Base-by-base conservation (phyloP, 2,329 filamentous ascomycete genomes). In the Trichoderma breve region DNA sequence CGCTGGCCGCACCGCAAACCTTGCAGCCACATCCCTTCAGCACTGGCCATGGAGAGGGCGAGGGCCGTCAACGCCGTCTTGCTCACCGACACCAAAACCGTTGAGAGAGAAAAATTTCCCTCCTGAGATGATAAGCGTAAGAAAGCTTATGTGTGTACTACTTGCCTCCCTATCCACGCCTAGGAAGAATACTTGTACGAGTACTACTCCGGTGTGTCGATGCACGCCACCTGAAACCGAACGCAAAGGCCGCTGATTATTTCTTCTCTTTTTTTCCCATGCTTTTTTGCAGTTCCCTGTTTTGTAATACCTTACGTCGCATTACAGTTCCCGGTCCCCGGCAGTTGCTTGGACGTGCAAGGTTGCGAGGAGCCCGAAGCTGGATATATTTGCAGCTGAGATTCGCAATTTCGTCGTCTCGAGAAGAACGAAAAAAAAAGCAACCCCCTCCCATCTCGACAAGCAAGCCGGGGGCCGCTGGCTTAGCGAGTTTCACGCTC, bases 11-110 rank as follows among this genome's bases (percentile, higher is more conserved):
- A 70, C 43, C 64, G 57, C 36, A 72, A 72, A 72, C 71, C 67
- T 72, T 72, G 67, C 71, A 67, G 71, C 71, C 71, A 71, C 71
- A 72, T 63, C 66, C 61, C 60, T 67, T 68, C 64, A 43, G 57
- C 62, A 65, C 53, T 39, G 61, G 47, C 68, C 58, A 57, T 57
- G 6, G 51, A 24, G 57, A 61, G n/a, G 39, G n/a, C 36, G 65
- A 36, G 24, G 62, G 28, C 24, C 30, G 28, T 30, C 12, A 36
- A 12, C 39, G 28, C 24, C 30, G 28, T 30, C 18, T 70, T 47
- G 47, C 70, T 58, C 70, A 71, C 70, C 62, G 55, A 65, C 63
- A 55, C 24, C 61, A 32, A 65, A 53, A 28, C 61, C 28, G 18
- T 39, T 58, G n/a, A 66, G 61, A 51, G 51, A 34, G 51, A 26